A percentile compares a stretch with the other conserved stretches of the same genome.
These are phyloP conservation scores for Dactylorhiza incarnata DNA, from an alignment of 106 monocot genomes.

Conservation along the genomic window DNA sequence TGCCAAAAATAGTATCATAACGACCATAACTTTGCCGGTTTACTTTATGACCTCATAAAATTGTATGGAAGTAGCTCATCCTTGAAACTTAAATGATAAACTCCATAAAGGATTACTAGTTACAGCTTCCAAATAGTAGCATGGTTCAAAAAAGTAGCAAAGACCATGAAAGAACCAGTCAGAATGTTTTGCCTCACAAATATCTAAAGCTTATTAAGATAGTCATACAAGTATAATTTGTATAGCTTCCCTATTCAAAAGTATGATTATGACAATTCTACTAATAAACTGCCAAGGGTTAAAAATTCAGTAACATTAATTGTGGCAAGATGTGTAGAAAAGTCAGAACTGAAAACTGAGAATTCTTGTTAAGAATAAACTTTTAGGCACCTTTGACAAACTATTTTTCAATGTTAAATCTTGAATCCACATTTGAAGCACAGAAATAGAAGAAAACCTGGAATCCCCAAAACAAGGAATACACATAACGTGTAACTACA, in stretches of 20 bases:
- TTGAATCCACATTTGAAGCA: not conserved
- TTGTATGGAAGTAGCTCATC: not conserved
- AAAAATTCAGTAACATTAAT: not conserved
- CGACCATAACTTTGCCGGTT: not conserved
- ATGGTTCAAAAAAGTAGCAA: not conserved
- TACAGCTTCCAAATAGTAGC: not conserved
- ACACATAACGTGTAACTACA: constrained; percentile 33
- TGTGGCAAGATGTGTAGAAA: not conserved
- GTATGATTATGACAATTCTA: not conserved
- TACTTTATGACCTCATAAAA: not conserved
- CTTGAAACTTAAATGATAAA: not conserved
- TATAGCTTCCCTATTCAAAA: not conserved
- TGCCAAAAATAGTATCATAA: not conserved
- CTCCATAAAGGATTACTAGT: not conserved
- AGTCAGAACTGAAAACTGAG: not conserved
- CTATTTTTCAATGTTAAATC: not conserved
- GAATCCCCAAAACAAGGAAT: constrained; percentile 61
- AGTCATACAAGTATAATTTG: too few species aligned
- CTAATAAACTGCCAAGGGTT: not conserved
- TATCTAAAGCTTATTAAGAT: not conserved
- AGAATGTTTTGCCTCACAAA: not conserved
- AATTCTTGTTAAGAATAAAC: not conserved
- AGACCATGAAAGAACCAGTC: not conserved
- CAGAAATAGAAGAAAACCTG: constrained; percentile 24
- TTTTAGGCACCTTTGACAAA: not conserved